A percentile compares a stretch with the other conserved stretches of the same genome.
These are phyloP conservation scores for Melocanna baccifera DNA, from an alignment of 176 grass and related monocot genomes.

Conservation along the genomic window DNA sequence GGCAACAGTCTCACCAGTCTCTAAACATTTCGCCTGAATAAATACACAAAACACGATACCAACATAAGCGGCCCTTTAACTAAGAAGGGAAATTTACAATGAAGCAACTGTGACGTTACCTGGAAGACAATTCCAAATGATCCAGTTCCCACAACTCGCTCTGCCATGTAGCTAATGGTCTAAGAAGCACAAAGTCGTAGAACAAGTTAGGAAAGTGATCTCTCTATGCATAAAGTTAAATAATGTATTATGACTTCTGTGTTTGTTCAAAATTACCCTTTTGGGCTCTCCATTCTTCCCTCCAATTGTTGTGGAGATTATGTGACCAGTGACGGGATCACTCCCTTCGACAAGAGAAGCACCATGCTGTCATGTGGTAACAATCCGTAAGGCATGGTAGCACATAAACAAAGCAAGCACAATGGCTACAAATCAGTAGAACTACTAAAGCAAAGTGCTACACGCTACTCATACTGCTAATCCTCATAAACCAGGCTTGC, in stretches of 20 bases:
- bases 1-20: constrained; percentile 80
- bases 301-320: constrained; percentile 90
- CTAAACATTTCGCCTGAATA: constrained; percentile 87
- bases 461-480: not conserved
- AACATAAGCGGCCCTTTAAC: not conserved
- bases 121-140: constrained; percentile 92
- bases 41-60: not conserved
- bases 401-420: not conserved
- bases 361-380: constrained; percentile 36
- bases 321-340: constrained; percentile 70
- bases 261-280: constrained; percentile 41
- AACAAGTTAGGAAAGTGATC: constrained; percentile 21
- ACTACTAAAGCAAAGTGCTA: not conserved
- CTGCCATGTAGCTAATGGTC: constrained; percentile 96
- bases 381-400: constrained; percentile 9
- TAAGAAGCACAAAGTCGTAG: constrained; percentile 20
- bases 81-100: not conserved
- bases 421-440: not conserved
- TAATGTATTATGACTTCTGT: not conserved
- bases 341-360: constrained; percentile 56
- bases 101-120: constrained; percentile 32
- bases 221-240: not conserved
- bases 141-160: constrained; percentile 83
- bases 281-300: constrained; percentile 92
- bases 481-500: not conserved